A percentile compares a stretch with the other conserved stretches of the same genome.
phyloP scores from a whole-genome alignment of 129 eudicot genomes.

The Sambucus nigra region DNA sequence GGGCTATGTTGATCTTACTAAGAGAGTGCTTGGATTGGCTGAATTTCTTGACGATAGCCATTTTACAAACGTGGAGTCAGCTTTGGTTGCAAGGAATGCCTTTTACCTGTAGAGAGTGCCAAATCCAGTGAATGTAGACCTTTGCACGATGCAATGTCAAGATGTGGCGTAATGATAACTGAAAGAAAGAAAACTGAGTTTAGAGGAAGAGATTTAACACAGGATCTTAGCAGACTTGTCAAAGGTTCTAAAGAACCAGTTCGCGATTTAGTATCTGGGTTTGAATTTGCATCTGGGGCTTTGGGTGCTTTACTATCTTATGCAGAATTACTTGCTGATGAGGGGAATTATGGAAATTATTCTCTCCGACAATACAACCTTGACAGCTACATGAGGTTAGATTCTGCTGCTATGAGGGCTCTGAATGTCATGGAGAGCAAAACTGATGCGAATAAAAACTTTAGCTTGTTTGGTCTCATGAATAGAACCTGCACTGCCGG shows the following conservation, averaged over 20 bases:
- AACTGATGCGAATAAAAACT: conserved; percentile 82
- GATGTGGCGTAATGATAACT: conserved; percentile 89
- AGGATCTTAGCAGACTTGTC: conserved; percentile 85
- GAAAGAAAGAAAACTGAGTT: conserved; percentile 86
- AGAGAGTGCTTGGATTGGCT: conserved; percentile 72
- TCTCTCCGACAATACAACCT: conserved; percentile 49
- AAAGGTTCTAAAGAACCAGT: conserved; percentile 86
- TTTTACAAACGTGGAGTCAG: conserved; percentile 82
- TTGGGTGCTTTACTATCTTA: conserved; percentile 64
- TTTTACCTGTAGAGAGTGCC: conserved; percentile 55
- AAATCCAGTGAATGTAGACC: conserved; percentile 57
- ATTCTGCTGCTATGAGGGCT: conserved; percentile 98
- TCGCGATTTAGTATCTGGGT: conserved; percentile 61
- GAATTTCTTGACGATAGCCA: conserved; percentile 91
- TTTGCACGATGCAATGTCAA: conserved; percentile 64
- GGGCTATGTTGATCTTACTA: conserved; percentile 62
- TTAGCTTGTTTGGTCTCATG: conserved; percentile 89
- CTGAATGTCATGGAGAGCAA: conserved; percentile 98
- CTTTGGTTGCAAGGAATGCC: conserved; percentile 88
- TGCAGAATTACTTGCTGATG: conserved; percentile 84
- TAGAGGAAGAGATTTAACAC: conserved; percentile 61
- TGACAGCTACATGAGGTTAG: conserved; percentile 82
- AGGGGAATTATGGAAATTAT: conserved; percentile 66
- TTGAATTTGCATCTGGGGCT: conserved; percentile 71
- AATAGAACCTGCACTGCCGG: conserved; percentile 98